phyloP scores from a whole-genome alignment of 768 basidiomycete genomes.

The Tylopilus plumbeoviolaceoides region DNA sequence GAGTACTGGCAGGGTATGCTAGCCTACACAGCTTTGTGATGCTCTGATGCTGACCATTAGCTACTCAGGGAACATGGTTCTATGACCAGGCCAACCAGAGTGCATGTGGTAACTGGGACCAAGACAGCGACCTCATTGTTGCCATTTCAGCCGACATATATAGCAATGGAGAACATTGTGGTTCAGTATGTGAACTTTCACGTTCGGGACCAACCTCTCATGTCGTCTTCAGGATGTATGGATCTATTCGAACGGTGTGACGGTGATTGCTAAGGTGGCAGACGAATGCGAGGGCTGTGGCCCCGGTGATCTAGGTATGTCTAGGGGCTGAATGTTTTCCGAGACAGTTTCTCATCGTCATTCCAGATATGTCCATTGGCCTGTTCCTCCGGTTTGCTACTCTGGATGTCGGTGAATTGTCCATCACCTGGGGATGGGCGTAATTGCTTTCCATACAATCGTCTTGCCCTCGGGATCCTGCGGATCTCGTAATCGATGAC shows the following conservation, averaged over 20 bases:
- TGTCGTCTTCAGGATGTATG: constrained; percentile 45
- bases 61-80: constrained; percentile 63
- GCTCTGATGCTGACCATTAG: constrained; percentile 5
- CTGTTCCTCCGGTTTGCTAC: constrained; percentile 51
- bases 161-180: constrained; percentile 52
- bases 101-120: constrained; percentile 58
- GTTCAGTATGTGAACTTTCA: constrained; percentile 42
- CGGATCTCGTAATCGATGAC: constrained; percentile 3
- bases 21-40: neutral
- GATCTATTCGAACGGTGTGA: constrained; percentile 50
- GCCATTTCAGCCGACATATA: constrained; percentile 58
- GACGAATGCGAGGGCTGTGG: constrained; percentile 61
- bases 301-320: constrained; percentile 52
- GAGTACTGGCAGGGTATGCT: constrained; percentile 52
- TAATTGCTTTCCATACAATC: constrained; percentile 7
- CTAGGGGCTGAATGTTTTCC: neutral
- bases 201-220: constrained; percentile 7
- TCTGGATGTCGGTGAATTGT: constrained; percentile 47
- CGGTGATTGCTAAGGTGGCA: constrained; percentile 44
- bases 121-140: constrained; percentile 50
- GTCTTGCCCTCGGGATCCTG: constrained; percentile 3
- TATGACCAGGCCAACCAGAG: constrained; percentile 41
- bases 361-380: constrained; percentile 61
- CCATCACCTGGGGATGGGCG: constrained; percentile 52
- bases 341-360: constrained; percentile 3